Evolutionary conservation across 345 rosid genomes (phyloP).

Genomic region (Populus ilicifolia): DNA sequence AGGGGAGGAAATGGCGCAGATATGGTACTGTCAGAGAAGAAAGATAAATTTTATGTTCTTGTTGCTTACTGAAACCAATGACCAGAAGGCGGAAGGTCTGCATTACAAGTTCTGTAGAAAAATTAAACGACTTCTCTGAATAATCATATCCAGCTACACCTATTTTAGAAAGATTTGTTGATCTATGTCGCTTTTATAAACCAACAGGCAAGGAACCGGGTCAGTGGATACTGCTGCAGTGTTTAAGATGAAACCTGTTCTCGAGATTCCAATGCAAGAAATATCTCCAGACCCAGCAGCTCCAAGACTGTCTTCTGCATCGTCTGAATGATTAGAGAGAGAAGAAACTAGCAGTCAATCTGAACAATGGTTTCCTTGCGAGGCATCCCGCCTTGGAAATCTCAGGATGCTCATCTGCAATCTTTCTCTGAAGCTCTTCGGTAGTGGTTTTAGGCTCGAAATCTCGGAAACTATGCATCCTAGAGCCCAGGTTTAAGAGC

Average conservation of each 20-base stretch:
- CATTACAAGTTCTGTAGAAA: neutral
- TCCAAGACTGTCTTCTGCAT: neutral
- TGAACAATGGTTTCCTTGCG: conserved; percentile 39
- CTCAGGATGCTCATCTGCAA: conserved; percentile 49
- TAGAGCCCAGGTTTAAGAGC: conserved; percentile 79
- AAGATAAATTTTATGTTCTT: no score
- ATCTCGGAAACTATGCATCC: conserved; percentile 68
- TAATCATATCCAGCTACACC: neutral
- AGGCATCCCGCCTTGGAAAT: conserved; percentile 62
- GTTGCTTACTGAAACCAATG: neutral
- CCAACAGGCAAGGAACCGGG: no score
- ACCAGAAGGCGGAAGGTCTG: no score
- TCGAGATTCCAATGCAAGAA: neutral
- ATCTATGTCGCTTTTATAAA: neutral
- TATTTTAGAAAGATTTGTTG: neutral
- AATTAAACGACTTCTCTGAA: no score
- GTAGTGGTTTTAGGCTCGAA: conserved; percentile 24
- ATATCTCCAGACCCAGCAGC: neutral
- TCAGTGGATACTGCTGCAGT: neutral
- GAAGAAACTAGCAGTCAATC: conserved; percentile 53
- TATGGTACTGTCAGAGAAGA: no score
- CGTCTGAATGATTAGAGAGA: neutral
- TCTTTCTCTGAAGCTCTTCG: conserved; percentile 45
- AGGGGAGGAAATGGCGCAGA: no score
- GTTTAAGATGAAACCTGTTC: neutral